phyloP scores from a whole-genome alignment of 2,329 filamentous ascomycete genomes.

The Aspergillus terreus region DNA sequence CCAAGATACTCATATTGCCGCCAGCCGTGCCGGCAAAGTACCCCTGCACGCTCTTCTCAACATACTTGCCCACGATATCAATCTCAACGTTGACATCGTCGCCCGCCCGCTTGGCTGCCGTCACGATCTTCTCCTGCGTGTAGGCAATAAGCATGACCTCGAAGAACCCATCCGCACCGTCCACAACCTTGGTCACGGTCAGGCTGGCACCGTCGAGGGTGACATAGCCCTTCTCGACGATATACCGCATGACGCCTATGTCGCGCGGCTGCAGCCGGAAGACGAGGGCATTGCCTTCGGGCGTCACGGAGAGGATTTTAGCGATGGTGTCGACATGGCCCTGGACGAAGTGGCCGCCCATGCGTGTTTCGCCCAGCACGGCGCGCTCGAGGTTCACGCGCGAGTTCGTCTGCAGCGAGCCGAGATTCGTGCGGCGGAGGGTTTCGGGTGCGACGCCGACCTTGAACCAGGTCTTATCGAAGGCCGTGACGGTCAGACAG shows the following conservation, averaged over 20 bases:
- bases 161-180: slow-evolving; percentile 74
- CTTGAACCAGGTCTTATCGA: slow-evolving; percentile 66
- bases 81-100: slow-evolving; percentile 90
- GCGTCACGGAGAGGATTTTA: slow-evolving; percentile 64
- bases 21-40: slow-evolving; percentile 57
- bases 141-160: slow-evolving; percentile 98
- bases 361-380: slow-evolving; percentile 83
- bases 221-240: slow-evolving; percentile 95
- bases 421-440: slow-evolving; percentile 92
- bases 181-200: slow-evolving; percentile 83
- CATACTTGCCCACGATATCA: slow-evolving; percentile 69
- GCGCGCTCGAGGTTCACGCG: slow-evolving; percentile 91
- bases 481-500: slow-evolving; percentile 86
- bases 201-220: slow-evolving; percentile 91
- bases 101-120: slow-evolving; percentile 71
- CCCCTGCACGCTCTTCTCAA: slow-evolving; percentile 75
- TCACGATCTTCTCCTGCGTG: slow-evolving; percentile 87
- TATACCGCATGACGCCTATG: slow-evolving; percentile 69
- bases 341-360: slow-evolving; percentile 98
- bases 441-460: slow-evolving; percentile 95
- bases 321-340: slow-evolving; percentile 94
- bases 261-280: slow-evolving; percentile 75
- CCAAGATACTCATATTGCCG: slow-evolving; percentile 52
- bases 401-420: slow-evolving; percentile 61
- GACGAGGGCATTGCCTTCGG: slow-evolving; percentile 86